phyloP scores from a whole-genome alignment of 2,329 filamentous ascomycete genomes.

The Apiospora koreana region DNA sequence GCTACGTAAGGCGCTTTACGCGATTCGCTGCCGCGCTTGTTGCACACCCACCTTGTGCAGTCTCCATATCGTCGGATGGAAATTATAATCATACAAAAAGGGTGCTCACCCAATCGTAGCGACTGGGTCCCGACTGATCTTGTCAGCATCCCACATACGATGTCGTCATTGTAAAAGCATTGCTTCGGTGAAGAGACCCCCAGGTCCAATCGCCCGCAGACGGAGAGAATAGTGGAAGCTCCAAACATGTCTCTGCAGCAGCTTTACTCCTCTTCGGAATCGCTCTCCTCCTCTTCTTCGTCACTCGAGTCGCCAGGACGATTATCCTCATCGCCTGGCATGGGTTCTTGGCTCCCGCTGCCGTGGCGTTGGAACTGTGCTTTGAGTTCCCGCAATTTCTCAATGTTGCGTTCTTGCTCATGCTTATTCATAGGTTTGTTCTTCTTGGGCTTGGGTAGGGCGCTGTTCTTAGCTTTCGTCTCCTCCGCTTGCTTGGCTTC shows the following conservation, averaged over 20 bases:
- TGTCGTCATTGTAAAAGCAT: background rate
- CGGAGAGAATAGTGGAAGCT: background rate
- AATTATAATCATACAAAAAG: conserved; percentile 12
- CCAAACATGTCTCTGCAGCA: background rate
- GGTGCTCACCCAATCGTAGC: background rate
- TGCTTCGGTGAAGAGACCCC: background rate
- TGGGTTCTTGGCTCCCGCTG: conserved; percentile 48
- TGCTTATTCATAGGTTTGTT: conserved; percentile 77
- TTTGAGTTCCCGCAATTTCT: conserved; percentile 61
- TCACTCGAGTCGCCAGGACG: conserved; percentile 48
- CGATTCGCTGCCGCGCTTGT: background rate
- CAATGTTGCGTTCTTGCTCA: conserved; percentile 69
- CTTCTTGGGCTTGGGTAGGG: conserved; percentile 62
- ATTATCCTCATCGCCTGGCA: conserved; percentile 35
- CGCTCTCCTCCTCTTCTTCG: conserved; percentile 53
- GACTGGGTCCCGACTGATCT: background rate
- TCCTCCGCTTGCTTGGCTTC: conserved; percentile 19
- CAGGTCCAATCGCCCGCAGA: background rate
- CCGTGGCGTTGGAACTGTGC: conserved; percentile 48
- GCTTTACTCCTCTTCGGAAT: conserved; percentile 50
- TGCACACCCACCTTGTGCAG: background rate
- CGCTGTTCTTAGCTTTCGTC: conserved; percentile 25
- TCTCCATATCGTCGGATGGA: background rate
- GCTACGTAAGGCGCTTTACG: background rate
- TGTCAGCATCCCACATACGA: background rate